Conservation (phyloP, 768 basidiomycete species). For the Boletus patriciae region DNA sequence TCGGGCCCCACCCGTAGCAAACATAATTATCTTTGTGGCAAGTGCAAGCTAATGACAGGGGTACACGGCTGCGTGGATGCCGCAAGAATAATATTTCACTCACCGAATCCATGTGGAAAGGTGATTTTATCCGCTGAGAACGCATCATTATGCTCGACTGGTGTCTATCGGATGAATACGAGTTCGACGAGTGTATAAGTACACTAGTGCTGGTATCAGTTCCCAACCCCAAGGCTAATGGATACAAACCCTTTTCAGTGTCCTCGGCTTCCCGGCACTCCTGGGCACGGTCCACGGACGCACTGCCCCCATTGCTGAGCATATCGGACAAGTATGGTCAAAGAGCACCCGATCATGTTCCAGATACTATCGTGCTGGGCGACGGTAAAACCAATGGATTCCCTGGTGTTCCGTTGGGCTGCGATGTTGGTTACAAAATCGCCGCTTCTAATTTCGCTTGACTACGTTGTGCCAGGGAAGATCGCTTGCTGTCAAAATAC, state of each 20-base stretch:
- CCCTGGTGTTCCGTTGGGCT: constrained; percentile 2
- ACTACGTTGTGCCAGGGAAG: background rate
- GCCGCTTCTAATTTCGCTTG: background rate
- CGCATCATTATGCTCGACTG: background rate
- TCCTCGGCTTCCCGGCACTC: background rate
- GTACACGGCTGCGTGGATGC: background rate
- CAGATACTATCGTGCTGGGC: background rate
- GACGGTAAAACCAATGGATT: constrained; percentile 3
- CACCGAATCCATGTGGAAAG: background rate
- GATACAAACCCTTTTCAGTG: background rate
- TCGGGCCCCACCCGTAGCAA: background rate
- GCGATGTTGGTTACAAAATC: background rate
- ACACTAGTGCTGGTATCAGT: background rate
- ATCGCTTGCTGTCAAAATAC: too few relatives aligned
- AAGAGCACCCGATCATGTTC: constrained; percentile 4
- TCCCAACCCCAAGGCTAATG: background rate
- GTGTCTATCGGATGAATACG: background rate
- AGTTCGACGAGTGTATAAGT: too few relatives aligned
- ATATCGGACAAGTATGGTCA: background rate
- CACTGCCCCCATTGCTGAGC: background rate
- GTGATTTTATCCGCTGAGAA: background rate
- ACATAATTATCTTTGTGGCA: too few relatives aligned
- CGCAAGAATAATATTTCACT: background rate
- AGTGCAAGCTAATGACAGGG: background rate
- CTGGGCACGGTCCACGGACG: background rate